These are phyloP conservation scores for Grammothele lineata DNA, from an alignment of 768 basidiomycete species.

Conservation along the genomic window DNA sequence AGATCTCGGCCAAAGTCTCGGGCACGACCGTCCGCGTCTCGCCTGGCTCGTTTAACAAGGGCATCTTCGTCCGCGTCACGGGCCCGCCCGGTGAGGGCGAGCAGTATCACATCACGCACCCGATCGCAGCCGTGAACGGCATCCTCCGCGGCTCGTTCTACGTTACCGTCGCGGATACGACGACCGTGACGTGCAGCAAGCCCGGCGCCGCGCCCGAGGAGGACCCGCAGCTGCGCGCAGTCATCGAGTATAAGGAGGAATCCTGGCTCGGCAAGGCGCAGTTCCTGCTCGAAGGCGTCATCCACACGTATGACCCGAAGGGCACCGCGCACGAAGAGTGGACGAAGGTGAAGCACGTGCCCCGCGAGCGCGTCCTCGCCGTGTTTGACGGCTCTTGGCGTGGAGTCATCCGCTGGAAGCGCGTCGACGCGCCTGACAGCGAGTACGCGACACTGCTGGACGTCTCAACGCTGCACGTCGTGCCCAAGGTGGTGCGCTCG, in stretches of 20 bases:
- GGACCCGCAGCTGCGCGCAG: conserved; percentile 56
- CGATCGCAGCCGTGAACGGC: conserved; percentile 86
- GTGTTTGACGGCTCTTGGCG: conserved; percentile 89
- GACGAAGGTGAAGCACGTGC: conserved; percentile 90
- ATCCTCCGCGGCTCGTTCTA: conserved; percentile 90
- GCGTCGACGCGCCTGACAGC: conserved; percentile 29
- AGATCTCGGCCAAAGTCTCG: conserved; percentile 89
- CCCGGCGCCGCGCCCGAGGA: conserved; percentile 45
- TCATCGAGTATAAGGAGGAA: conserved; percentile 98
- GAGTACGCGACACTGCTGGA: conserved; percentile 75
- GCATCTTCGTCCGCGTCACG: conserved; percentile 77
- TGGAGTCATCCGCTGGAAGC: conserved; percentile 74
- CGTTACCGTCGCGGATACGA: conserved; percentile 77
- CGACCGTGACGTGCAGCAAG: conserved; percentile 76
- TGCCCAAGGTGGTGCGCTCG: conserved; percentile 85
- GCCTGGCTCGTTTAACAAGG: conserved; percentile 84
- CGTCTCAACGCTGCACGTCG: conserved; percentile 57
- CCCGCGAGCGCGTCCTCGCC: conserved; percentile 69
- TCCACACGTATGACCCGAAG: conserved; percentile 74
- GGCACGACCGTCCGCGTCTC: conserved; percentile 80
- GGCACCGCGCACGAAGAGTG: conserved; percentile 62
- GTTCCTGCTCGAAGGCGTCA: conserved; percentile 82
- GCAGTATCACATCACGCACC: conserved; percentile 85
- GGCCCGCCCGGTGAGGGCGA: conserved; percentile 76
- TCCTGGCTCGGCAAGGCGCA: conserved; percentile 90